Evolutionary conservation across 345 rosid genomes (phyloP), one percentile per base, ranked within the genome.

Genomic region (Gossypium anomalum): DNA sequence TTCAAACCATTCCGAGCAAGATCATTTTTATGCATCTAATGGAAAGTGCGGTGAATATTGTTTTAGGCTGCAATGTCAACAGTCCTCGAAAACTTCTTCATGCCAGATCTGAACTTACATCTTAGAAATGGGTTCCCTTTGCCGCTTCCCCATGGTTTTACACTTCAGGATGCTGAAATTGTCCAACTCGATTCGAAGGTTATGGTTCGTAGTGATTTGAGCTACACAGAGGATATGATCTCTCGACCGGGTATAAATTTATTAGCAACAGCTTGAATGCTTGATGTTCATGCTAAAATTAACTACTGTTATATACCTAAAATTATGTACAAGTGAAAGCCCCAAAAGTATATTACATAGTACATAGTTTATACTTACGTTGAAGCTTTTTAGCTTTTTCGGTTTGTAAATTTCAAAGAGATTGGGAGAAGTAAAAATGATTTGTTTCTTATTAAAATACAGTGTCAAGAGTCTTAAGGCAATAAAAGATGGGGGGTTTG

Each of bases 91-190:
- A 65, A 52, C 56, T 73, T 82, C 66, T 73, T 91, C 75, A 57
- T 89, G 59, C 94, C 98, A 2, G 82, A 82, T 17, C 80, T 88
- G 77, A 93, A 91, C 79, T 70, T 73, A 41, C 89, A 65, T 19
- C 83, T 91, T 8, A 72, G 75, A 77, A 83, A 70, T 76, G 94
- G 98, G 59, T 83, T 86, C 70, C 86, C 88, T 0, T 75, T 93
- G 82, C 94, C 93, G 29, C 76, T 86, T 19, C 79, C 88, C 34
- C 79, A 60, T 11, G 86, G 92, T 61, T 83, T 86, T 58, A 23
- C 59, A 0, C 80, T 91, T 11, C 52, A 69, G 73, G 80, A 86
- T 72, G 75, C 90, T 20, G 89, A 87, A 76, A 74, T 89, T 0
- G 77, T 73, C n/a, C 86, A 19, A 49, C 67, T 65, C 7, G 53